These are phyloP conservation scores for Rhodotorula mucilaginosa DNA, from an alignment of 1,284 basidiomycete genomes.

Conservation along the genomic window DNA sequence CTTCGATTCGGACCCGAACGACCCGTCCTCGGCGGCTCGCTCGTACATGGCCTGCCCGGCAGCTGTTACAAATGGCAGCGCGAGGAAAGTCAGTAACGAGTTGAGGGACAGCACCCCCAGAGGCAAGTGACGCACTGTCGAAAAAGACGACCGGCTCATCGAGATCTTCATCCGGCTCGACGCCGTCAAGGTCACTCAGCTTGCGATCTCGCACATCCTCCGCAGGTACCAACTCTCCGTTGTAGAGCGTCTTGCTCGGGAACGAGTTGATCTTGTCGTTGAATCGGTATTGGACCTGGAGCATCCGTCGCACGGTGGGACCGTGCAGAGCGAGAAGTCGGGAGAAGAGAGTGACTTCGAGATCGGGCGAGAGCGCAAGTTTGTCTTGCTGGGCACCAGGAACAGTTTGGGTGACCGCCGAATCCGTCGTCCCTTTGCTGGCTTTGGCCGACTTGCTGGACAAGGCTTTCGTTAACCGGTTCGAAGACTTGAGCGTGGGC, in stretches of 20 bases:
- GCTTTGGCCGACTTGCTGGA: not conserved
- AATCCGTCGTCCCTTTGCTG: slow-evolving; percentile 47
- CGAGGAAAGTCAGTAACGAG: not conserved
- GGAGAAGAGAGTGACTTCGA: slow-evolving; percentile 89
- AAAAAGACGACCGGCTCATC: slow-evolving; percentile 82
- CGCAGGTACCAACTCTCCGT: slow-evolving; percentile 68
- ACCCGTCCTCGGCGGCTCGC: slow-evolving; percentile 52
- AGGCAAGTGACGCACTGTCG: slow-evolving; percentile 58
- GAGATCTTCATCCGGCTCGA: slow-evolving; percentile 63
- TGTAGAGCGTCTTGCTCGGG: slow-evolving; percentile 79
- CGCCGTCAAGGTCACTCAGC: slow-evolving; percentile 69
- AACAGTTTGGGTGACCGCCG: slow-evolving; percentile 80
- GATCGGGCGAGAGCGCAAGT: slow-evolving; percentile 59
- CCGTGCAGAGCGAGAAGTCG: slow-evolving; percentile 86
- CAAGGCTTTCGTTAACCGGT: slow-evolving; percentile 9
- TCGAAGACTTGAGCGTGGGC: slow-evolving; percentile 75
- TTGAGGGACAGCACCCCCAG: not conserved
- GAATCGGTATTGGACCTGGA: slow-evolving; percentile 60
- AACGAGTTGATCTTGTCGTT: slow-evolving; percentile 61
- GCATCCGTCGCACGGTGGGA: slow-evolving; percentile 74
- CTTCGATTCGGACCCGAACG: slow-evolving; percentile 72
- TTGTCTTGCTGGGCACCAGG: slow-evolving; percentile 7
- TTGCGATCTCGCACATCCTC: slow-evolving; percentile 68
- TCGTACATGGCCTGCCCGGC: slow-evolving; percentile 90
- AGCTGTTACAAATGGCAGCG: slow-evolving; percentile 46